Evolutionary conservation across 306 rosid genomes (phyloP), one percentile per base, ranked within the genome.

Genomic region (Trifolium subterraneum): DNA sequence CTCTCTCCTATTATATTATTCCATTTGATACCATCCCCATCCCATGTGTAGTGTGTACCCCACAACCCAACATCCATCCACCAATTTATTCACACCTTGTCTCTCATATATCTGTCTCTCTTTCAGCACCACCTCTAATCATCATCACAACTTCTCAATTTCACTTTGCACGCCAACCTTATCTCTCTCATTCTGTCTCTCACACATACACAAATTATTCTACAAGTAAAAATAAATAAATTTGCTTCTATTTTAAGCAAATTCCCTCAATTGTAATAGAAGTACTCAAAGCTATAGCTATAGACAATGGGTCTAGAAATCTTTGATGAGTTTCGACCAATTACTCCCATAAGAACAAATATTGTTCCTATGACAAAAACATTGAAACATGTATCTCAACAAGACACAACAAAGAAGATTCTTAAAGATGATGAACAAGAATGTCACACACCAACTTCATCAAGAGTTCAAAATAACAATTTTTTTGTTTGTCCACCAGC

Each of bases 401-500:
- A 23, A 62, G 72, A 68, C 10, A 79, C 70, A 51, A 64, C 72
- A 25, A 47, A 68, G 3, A 81, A 85, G 64, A 8, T 23, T 10
- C 3, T 33, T 33, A 44, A 29, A 4, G 88, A 73, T 0, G 78
- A 64, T 4, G 85, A 73, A 2, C 77, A 68, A 64, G 87, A 80
- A 9, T 86, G 90, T 42, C 75, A 8, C 33, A 87, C 89, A 9
- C 96, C 96, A 11, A 87, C 42, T 29, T 60, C 67, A 61, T 79
- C 90, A 11, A 68, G 73, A 2, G 31, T 51, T 48, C 74, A 58
- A 73, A 63, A 11, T 19, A 52, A 72, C 3, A 27, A 78, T 0
- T 64, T 47, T 3, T 73, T 71, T 72, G 81, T 78, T 36, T 90
- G 96, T 13, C 96, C 92, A 1, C 96, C 92, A 25, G 77, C 92